Conservation (phyloP, 176 grass and related monocot species). For the Carex parvula region DNA sequence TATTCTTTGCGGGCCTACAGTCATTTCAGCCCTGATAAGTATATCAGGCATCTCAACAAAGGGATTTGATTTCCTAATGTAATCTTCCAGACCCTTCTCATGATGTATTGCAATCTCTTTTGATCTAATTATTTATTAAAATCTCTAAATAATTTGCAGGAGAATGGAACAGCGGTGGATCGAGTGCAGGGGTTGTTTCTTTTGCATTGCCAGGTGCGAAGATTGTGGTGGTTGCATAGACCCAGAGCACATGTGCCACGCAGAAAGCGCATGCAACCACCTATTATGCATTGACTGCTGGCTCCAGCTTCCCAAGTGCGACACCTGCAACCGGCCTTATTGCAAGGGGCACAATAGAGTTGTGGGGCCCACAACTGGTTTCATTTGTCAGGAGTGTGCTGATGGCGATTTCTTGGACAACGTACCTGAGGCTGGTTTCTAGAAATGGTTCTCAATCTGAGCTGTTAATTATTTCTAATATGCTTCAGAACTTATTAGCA, state of each 20-base stretch:
- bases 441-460: neutral
- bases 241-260: constrained; percentile 35
- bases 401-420: constrained; percentile 28
- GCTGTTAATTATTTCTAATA: neutral
- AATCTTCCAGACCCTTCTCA: neutral
- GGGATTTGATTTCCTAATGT: neutral
- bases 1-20: neutral
- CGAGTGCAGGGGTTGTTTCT: constrained; percentile 35
- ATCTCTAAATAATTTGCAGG: constrained; percentile 31
- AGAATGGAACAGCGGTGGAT: constrained; percentile 28
- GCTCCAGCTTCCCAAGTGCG: constrained; percentile 69
- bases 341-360: constrained; percentile 49
- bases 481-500: neutral
- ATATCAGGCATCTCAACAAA: neutral
- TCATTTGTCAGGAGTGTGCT: constrained; percentile 56
- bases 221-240: constrained; percentile 39
- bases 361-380: constrained; percentile 31
- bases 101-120: neutral
- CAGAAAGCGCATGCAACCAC: constrained; percentile 56
- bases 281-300: constrained; percentile 74
- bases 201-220: constrained; percentile 43
- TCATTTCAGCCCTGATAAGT: neutral
- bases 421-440: constrained; percentile 36
- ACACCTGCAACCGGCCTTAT: constrained; percentile 74
- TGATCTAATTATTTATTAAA: constrained; percentile 19